A percentile compares a stretch with the other conserved stretches of the same genome.
These are phyloP conservation scores for Ascochyta koolunga DNA, from an alignment of 2,329 filamentous ascomycete species.

Conservation along the genomic window DNA sequence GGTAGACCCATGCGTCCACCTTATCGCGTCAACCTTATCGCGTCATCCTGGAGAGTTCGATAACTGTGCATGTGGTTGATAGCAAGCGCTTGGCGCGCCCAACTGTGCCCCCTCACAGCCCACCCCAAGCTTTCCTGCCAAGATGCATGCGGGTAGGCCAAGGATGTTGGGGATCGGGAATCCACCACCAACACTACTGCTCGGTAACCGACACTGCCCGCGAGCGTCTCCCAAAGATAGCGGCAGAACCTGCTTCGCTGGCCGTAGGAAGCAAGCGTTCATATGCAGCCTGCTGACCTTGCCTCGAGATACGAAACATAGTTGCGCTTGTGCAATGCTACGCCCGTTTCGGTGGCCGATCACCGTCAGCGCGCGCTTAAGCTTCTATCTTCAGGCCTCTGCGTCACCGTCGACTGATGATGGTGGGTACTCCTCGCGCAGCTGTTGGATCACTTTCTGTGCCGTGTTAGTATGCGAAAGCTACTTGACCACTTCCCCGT, in stretches of 20 bases:
- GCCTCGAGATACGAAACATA: constrained; percentile 4
- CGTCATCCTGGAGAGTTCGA: constrained; percentile 12
- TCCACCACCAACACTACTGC: constrained; percentile 12
- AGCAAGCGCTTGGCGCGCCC: constrained; percentile 9
- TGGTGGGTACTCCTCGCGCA: constrained; percentile 50
- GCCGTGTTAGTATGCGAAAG: constrained; percentile 2
- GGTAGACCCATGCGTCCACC: background rate
- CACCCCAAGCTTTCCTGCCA: constrained; percentile 16
- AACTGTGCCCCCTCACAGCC: constrained; percentile 8
- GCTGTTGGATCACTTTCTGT: constrained; percentile 55
- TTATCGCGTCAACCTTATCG: constrained; percentile 19
- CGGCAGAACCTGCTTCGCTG: constrained; percentile 3
- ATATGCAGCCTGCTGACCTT: constrained; percentile 1
- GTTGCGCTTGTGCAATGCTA: constrained; percentile 15
- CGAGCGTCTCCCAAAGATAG: background rate
- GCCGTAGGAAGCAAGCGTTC: background rate
- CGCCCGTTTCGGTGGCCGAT: constrained; percentile 16
- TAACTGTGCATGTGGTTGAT: constrained; percentile 20
- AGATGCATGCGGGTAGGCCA: constrained; percentile 13
- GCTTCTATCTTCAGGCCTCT: constrained; percentile 20
- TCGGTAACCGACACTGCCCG: constrained; percentile 6
- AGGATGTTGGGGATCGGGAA: constrained; percentile 5
- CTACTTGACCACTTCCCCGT: no score
- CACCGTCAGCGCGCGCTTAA: constrained; percentile 30
- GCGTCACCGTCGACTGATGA: constrained; percentile 37